Evolutionary conservation across 108 stramenopile genomes (phyloP), one percentile per base, ranked within the genome.

Genomic region (Chaetoceros tenuissimus): DNA sequence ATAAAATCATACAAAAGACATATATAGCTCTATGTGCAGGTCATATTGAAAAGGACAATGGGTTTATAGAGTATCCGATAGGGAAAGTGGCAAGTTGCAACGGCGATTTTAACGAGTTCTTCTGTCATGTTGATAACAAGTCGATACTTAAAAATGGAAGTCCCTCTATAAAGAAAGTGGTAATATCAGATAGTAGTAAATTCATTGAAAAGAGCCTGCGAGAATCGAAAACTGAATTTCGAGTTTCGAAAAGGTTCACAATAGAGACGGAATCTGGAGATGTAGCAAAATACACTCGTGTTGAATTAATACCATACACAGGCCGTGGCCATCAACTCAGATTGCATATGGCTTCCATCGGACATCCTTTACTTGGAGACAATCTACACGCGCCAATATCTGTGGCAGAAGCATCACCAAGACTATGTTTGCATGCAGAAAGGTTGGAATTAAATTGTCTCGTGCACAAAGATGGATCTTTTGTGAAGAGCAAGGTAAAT

Each of bases 321-420:
- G 87, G 87, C 0, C 43, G 87, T 27, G 84, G 83, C 10, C 87
- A 88, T 46, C 87, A 88, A 66, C 57, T 85, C 8, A 62, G 84
- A 22, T 74, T 89, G 47, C 84, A 84, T 59, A 67, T 83, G 59
- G 59, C 61, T 18, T 43, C 74, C 0, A 55, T 83, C 18, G 77
- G 77, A 5, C 65, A 79, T 53, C 78, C 77, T 47, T 85, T 85
- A 56, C 68, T 72, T 8, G 81, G 77, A 31, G 81, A 81, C 63
- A 64, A 28, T 31, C 28, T 59, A 23, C 54, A 44, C 24, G 55
- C 53, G 13, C 44, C 59, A 1, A 1, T 13, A 20, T 19, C 19
- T 31, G n/a, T 47, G 29, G 48, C 60, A 17, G 2, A 44, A 23
- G 50, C 25, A 17, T 30, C 54, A 28, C 63, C 69, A 24, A 48